Base-by-base conservation (phyloP, 108 stramenopile species). In the Cyclotella sp. region DNA sequence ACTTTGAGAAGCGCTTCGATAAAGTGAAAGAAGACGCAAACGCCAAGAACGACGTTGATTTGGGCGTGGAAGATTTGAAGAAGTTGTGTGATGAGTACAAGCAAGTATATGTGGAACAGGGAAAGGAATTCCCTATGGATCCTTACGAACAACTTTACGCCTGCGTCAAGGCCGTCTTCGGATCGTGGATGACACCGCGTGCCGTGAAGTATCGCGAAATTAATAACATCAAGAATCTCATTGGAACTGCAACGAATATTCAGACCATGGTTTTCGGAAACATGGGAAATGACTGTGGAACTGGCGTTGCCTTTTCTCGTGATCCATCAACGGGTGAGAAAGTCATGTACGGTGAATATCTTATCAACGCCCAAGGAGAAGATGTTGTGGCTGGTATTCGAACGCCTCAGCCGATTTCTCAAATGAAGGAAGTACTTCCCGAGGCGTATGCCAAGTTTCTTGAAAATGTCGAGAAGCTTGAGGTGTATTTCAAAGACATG, bases 361-460 rank as follows among this genome's bases (percentile, higher is more conserved):
- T 96, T 11, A 84, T 91, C 73, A 96, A 96, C 71, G 94, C 94
- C n/a, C 90, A 91, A 39, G 95, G 95, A 22, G 95, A 96, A 72
- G 95, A 96, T 70, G 95, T 96, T 3, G 95, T 96, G 11, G 93
- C 93, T 40, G 95, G 95, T 19, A 93, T 94, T 61, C 86, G 95
- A 27, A 94, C 93, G 30, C 95, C 95, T 10, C 73, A 88, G 52
- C 92, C 92, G 28, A 90, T 96, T 41, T 57, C 74, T 30, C 85
- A 78, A 54, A 88, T 96, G 91, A 64, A 89, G 46, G 81, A 88
- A 58, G 81, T 84, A 13, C 82, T 91, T 43, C 96, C 96, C 0
- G 89, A 78, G 15, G 90, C 90, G 16, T 96, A 96, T 74, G 77
- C 77, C 10, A 88, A 96, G 77, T 89, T 96, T 45, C 54, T 91